These are phyloP conservation scores for Pseudovirgaria hyperparasitica DNA, from an alignment of 2,329 filamentous ascomycete genomes.

Conservation along the genomic window DNA sequence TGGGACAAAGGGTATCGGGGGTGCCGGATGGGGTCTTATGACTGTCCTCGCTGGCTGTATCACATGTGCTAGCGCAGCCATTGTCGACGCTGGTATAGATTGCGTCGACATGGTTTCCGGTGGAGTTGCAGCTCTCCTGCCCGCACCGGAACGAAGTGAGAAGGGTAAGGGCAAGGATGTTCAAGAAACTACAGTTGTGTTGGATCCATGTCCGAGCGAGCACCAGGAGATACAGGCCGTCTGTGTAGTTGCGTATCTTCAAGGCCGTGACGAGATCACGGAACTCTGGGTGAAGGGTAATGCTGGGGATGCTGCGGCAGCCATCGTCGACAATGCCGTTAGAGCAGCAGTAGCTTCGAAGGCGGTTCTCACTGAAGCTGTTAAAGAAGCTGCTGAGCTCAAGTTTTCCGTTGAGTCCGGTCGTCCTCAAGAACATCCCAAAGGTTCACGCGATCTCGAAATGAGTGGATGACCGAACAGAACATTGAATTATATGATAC, in stretches of 20 bases:
- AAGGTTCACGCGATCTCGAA: too few species aligned
- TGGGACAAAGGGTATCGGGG: constrained; percentile 16
- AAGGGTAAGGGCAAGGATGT: constrained; percentile 12
- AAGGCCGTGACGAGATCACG: constrained; percentile 78
- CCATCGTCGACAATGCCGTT: constrained; percentile 50
- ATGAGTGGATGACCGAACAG: too few species aligned
- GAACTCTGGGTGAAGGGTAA: constrained; percentile 89
- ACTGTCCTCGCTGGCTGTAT: constrained; percentile 85
- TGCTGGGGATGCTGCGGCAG: constrained; percentile 33
- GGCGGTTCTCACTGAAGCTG: constrained; percentile 46
- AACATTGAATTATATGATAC: too few species aligned
- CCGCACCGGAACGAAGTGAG: constrained; percentile 14
- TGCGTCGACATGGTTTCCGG: constrained; percentile 84
- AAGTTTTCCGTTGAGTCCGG: constrained; percentile 13
- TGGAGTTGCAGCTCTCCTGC: constrained; percentile 72
- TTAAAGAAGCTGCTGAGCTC: constrained; percentile 36
- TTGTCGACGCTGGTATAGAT: constrained; percentile 91
- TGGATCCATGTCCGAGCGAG: constrained; percentile 75
- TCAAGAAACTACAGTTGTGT: constrained; percentile 39
- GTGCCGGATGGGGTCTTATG: constrained; percentile 73
- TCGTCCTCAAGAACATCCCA: too few species aligned
- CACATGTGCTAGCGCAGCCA: constrained; percentile 82
- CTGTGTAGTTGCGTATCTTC: constrained; percentile 83
- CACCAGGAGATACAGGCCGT: constrained; percentile 66
- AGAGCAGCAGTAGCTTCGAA: constrained; percentile 48